Conservation (phyloP, 148 eudicot genomes). For the Vaccinium macrocarpon region DNA sequence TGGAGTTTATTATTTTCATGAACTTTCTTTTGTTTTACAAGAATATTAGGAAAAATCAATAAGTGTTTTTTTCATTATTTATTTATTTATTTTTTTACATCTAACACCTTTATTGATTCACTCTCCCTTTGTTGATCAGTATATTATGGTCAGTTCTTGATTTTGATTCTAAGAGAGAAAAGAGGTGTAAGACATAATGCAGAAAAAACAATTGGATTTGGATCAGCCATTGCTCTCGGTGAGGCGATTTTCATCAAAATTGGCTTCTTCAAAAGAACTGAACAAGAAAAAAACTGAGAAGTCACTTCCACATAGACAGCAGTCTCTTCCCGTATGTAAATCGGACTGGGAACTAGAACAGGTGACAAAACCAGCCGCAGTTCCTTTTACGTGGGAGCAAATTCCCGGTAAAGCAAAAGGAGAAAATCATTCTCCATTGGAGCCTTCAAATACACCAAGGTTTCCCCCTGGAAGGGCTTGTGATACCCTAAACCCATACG, state of each 20-base stretch:
- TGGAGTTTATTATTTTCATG: background rate
- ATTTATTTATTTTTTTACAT: background rate
- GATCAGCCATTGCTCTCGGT: slow-evolving; percentile 53
- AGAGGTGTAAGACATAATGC: slow-evolving; percentile 27
- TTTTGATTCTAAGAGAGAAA: background rate
- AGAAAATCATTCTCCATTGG: slow-evolving; percentile 17
- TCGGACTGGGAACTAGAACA: slow-evolving; percentile 34
- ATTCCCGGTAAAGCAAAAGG: slow-evolving; percentile 50
- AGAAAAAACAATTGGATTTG: slow-evolving; percentile 47
- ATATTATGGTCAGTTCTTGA: background rate
- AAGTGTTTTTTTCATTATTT: background rate
- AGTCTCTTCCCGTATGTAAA: slow-evolving; percentile 31
- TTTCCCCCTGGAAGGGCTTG: slow-evolving; percentile 38
- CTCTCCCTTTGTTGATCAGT: background rate
- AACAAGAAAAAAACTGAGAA: slow-evolving; percentile 17
- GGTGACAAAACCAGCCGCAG: slow-evolving; percentile 48
- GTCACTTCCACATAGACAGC: slow-evolving; percentile 18
- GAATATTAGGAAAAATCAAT: background rate
- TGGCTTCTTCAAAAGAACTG: slow-evolving; percentile 18
- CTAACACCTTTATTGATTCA: background rate
- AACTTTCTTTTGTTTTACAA: background rate
- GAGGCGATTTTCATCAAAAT: slow-evolving; percentile 35
- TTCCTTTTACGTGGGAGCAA: slow-evolving; percentile 60
- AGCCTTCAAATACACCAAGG: slow-evolving; percentile 30
- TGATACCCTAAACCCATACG: slow-evolving; percentile 11